Percentiles rank a stretch among this genome's conserved stretches.
Evolutionary conservation across 108 stramenopile genomes (phyloP).

Genomic region (Epithemia pelagica): DNA sequence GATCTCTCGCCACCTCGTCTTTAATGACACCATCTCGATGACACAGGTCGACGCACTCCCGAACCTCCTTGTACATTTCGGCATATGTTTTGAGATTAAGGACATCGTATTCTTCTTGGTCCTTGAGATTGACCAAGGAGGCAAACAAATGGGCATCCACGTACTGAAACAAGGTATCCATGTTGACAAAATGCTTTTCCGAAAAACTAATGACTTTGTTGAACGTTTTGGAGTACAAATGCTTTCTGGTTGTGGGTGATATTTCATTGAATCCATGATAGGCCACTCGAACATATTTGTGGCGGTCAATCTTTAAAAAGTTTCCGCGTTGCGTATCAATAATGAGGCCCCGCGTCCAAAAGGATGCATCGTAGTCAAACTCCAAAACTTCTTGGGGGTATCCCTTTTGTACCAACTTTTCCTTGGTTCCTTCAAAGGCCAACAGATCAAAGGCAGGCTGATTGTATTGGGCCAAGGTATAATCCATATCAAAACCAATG

Average conservation of each 20-base stretch:
- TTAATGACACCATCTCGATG: conserved; percentile 97
- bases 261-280: conserved; percentile 83
- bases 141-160: conserved; percentile 84
- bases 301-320: conserved; percentile 92
- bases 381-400: conserved; percentile 80
- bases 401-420: conserved; percentile 83
- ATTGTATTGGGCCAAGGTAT: conserved; percentile 91
- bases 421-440: conserved; percentile 92
- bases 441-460: conserved; percentile 87
- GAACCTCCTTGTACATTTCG: conserved; percentile 79
- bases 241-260: conserved; percentile 59
- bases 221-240: conserved; percentile 65
- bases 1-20: conserved; percentile 83
- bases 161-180: conserved; percentile 92
- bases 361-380: conserved; percentile 80
- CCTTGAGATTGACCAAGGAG: conserved; percentile 81
- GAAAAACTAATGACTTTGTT: conserved; percentile 84
- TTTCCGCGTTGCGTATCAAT: conserved; percentile 94
- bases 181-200: conserved; percentile 83
- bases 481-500: conserved; percentile 96
- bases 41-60: conserved; percentile 90
- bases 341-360: conserved; percentile 84
- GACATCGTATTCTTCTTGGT: conserved; percentile 65
- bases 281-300: conserved; percentile 92
- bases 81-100: conserved; percentile 86